Conservation (phyloP, 305 asterid species). For the Caryopteris hybrid region DNA sequence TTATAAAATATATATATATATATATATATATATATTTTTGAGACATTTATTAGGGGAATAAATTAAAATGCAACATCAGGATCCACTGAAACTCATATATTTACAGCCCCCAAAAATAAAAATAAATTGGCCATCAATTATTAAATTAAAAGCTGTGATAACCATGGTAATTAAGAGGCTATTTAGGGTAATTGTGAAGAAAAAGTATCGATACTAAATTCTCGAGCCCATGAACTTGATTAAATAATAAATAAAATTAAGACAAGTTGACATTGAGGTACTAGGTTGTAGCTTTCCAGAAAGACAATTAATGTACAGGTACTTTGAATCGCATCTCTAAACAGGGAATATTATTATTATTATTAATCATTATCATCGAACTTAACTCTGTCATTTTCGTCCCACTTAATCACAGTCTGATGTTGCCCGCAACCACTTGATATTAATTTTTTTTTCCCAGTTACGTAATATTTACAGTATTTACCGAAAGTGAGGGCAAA, state of each 20-base stretch:
- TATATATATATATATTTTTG: too few relatives aligned
- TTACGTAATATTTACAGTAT: not conserved
- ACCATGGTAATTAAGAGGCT: not conserved
- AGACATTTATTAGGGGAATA: too few relatives aligned
- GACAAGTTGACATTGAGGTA: constrained; percentile 31
- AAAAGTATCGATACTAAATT: constrained; percentile 10
- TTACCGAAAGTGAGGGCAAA: constrained; percentile 30
- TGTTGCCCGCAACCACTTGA: not conserved
- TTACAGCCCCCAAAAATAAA: too few relatives aligned
- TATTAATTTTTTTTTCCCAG: not conserved
- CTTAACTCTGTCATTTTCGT: constrained; percentile 22
- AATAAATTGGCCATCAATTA: too few relatives aligned
- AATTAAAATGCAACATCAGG: too few relatives aligned
- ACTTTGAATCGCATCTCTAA: constrained; percentile 24
- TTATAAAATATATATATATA: too few relatives aligned
- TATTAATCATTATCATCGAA: constrained; percentile 19
- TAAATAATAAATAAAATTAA: not conserved
- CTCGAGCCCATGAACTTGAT: constrained; percentile 41
- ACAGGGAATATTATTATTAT: not conserved
- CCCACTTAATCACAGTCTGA: constrained; percentile 14
- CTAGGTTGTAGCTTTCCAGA: constrained; percentile 44
- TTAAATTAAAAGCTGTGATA: not conserved
- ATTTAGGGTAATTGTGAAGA: not conserved
- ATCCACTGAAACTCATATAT: too few relatives aligned
- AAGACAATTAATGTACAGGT: constrained; percentile 17